Percentiles rank a stretch among this genome's conserved stretches.
phyloP scores from a whole-genome alignment of 805 yeast species.

The Ascoidea asiatica region DNA sequence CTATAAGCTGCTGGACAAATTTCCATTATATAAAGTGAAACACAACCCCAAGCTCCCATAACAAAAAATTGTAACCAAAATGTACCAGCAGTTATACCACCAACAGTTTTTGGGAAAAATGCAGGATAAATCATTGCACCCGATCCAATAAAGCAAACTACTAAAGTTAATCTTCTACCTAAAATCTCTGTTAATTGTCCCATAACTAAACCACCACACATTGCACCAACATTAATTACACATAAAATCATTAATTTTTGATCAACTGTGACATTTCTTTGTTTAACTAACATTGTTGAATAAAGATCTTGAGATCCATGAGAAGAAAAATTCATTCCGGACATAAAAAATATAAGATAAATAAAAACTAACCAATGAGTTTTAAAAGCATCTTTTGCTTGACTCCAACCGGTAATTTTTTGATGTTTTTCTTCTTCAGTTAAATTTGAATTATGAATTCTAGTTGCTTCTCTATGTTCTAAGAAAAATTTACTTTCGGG shows the following conservation, averaged over 20 bases:
- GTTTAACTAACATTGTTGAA: slow-evolving; percentile 38
- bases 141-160: slow-evolving; percentile 35
- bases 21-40: slow-evolving; percentile 54
- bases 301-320: slow-evolving; percentile 55
- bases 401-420: slow-evolving; percentile 20
- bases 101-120: slow-evolving; percentile 29
- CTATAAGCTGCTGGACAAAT: slow-evolving; percentile 52
- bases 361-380: slow-evolving; percentile 45
- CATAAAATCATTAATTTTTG: slow-evolving; percentile 32
- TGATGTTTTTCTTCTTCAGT: slow-evolving; percentile 13
- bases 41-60: slow-evolving; percentile 66
- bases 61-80: slow-evolving; percentile 55
- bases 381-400: slow-evolving; percentile 21
- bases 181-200: slow-evolving; percentile 43
- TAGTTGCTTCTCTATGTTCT: slow-evolving; percentile 20
- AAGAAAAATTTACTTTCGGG: slow-evolving; percentile 43
- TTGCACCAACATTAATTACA: slow-evolving; percentile 56
- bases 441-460: slow-evolving; percentile 19
- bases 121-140: slow-evolving; percentile 54
- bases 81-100: slow-evolving; percentile 42
- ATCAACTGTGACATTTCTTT: slow-evolving; percentile 27
- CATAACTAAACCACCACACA: slow-evolving; percentile 46
- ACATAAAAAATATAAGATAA: slow-evolving; percentile 45
- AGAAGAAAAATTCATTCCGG: slow-evolving; percentile 49
- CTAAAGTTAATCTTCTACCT: slow-evolving; percentile 48